phyloP scores from a whole-genome alignment of 148 eudicot species.

The Silene latifolia region DNA sequence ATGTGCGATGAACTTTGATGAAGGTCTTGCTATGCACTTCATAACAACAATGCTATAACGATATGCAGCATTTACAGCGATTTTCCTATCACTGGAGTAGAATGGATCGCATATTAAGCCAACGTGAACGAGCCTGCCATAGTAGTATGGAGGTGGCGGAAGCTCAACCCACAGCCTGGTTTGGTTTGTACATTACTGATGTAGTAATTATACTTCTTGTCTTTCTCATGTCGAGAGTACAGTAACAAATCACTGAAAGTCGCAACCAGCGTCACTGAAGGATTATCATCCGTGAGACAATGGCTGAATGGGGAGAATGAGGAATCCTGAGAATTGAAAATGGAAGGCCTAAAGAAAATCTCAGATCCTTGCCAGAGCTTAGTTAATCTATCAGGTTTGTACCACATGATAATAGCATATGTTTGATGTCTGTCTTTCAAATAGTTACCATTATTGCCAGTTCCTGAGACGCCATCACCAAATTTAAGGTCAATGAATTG shows the following conservation, averaged over 20 bases:
- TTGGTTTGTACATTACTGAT: neutral
- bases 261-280: neutral
- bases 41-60: neutral
- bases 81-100: neutral
- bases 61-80: neutral
- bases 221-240: neutral
- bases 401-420: neutral
- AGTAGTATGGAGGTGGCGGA: neutral
- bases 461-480: neutral
- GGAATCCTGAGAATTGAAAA: neutral
- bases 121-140: neutral
- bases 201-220: neutral
- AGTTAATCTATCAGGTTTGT: neutral
- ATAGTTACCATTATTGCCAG: neutral
- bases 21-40: neutral
- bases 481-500: neutral
- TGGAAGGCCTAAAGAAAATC: slow-evolving; percentile 2
- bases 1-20: neutral
- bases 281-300: neutral
- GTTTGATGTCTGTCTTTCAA: neutral
- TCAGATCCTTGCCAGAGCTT: neutral
- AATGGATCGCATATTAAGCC: neutral
- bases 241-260: neutral
- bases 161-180: neutral
- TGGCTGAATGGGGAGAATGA: neutral